Evolutionary conservation across 345 rosid genomes (phyloP), one percentile per base, ranked within the genome.

Genomic region (Psidium guajava): DNA sequence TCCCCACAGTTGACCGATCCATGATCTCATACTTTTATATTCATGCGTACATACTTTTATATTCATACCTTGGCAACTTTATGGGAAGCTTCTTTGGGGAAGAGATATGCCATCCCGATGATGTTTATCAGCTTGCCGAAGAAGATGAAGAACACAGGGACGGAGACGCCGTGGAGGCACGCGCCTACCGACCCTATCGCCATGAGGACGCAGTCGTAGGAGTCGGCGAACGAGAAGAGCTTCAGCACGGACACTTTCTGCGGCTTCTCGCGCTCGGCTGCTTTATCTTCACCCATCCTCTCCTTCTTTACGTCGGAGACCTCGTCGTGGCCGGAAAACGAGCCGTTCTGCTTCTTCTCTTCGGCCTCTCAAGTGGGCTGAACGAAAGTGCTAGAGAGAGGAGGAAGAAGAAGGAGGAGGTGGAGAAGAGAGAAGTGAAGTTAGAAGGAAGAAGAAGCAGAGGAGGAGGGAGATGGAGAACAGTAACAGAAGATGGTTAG

Each of bases 101-200:
- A 91, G 18, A 97, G 90, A 90, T 92, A 96, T 86, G 99, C 98
- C 55, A 96, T 75, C 36, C 99, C 99, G 32, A 95, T 89, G 44
- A 96, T 81, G 69, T 96, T 92, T 22, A 97, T 97, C 85, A 97
- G 56, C 90, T 91, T 94, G 6, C 99, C 99, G 40, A 97, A 97
- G 91, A 91, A 97, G 81, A 96, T 94, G 92, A 97, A 97, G 91
- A 97, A 97, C 22, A 97, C 87, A 0, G 99, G 99, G 12, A 97
- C 99, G 0, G 99, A 97, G 85, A 93, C 98, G 4, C 99, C 99
- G 84, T 97, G 99, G 88, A 92, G 56, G 83, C 92, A 89, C 21
- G 99, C 99, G 25, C 97, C 99, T 22, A 97, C 83, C n/a, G 99
- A 97, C 82, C 99, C 99, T 22, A 96, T 44, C 16, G 85, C 88